A percentile compares a stretch with the other conserved stretches of the same genome.
These are phyloP conservation scores for maize (Zea mays) DNA, from an alignment of 176 grass and related monocot species.

Conservation along the genomic window Zm-B73-REFERENCE-NAM-5.0 NC_050099.1:228760001-228760500, in stretches of 20 bases:
- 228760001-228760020: slow-evolving; percentile 1
- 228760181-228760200: background rate
- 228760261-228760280: slow-evolving; percentile 84
- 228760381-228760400: slow-evolving; percentile 10
- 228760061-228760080: slow-evolving; percentile 79
- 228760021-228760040: slow-evolving; percentile 74
- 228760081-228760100: slow-evolving; percentile 52
- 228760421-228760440: background rate
- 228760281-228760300: slow-evolving; percentile 57
- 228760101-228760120: background rate
- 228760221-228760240: slow-evolving; percentile 76
- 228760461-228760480: background rate
- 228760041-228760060: slow-evolving; percentile 72
- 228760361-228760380: no score
- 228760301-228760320: slow-evolving; percentile 30
- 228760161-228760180: background rate
- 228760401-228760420: background rate
- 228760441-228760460: background rate
- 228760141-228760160: slow-evolving; percentile 17
- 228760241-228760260: slow-evolving; percentile 76
- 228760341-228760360: background rate
- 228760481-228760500: background rate
- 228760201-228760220: slow-evolving; percentile 47
- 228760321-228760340: background rate
- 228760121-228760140: slow-evolving; percentile 11